These are phyloP conservation scores for Sordariomycetes sp. DNA, from an alignment of 2,329 filamentous ascomycete genomes.

Conservation along the genomic window DNA sequence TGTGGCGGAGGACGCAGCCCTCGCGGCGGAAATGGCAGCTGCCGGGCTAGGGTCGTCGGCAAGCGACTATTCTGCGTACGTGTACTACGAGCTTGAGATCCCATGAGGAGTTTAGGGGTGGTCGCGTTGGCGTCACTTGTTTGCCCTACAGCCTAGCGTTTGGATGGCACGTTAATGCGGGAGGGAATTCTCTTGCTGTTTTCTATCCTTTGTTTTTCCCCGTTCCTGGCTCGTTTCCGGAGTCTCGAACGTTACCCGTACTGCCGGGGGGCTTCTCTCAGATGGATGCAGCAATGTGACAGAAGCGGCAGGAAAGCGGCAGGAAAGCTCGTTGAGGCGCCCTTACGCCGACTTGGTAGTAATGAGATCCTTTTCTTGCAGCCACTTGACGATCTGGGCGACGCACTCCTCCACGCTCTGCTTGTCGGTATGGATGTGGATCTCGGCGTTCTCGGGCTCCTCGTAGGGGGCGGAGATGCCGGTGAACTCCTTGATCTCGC, in stretches of 20 bases:
- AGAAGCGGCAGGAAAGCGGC: background rate
- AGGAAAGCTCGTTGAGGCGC: background rate
- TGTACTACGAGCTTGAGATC: constrained; percentile 93
- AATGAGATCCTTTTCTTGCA: constrained; percentile 51
- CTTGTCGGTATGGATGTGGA: constrained; percentile 75
- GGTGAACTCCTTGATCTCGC: constrained; percentile 95
- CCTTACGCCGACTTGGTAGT: constrained; percentile 1
- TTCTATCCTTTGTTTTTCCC: background rate
- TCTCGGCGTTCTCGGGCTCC: constrained; percentile 74
- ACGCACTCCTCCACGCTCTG: constrained; percentile 83
- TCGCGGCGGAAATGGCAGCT: constrained; percentile 75
- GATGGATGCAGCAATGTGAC: background rate
- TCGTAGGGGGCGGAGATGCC: constrained; percentile 94
- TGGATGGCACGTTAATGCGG: background rate
- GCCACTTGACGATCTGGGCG: constrained; percentile 68
- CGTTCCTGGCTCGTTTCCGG: background rate
- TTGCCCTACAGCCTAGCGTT: background rate
- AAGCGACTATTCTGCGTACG: constrained; percentile 86
- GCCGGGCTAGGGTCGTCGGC: constrained; percentile 59
- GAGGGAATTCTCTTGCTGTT: background rate
- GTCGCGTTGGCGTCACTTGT: background rate
- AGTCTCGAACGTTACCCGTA: too few species aligned
- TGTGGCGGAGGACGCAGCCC: constrained; percentile 71
- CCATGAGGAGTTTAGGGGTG: constrained; percentile 18
- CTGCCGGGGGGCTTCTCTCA: background rate